Base-by-base conservation (phyloP, 257 asterid genomes). In the Avicennia marina region DNA sequence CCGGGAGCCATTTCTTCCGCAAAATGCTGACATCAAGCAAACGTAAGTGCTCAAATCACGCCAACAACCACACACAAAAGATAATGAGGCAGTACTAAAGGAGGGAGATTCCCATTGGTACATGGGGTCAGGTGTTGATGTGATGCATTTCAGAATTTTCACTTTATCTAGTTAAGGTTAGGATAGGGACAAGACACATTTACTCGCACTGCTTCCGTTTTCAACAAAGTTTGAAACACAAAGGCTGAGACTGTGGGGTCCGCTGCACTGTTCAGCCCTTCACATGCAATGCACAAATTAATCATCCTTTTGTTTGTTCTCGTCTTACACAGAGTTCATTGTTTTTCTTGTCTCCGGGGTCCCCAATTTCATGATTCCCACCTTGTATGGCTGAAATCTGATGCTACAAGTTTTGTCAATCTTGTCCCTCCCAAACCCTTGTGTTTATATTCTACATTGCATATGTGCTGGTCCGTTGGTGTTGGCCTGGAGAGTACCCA, bases 81-180 rank as follows among this genome's bases (percentile, higher is more conserved):
- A 34, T 17, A 57, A 44, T 17, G 34, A 60, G 49, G 47, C 29
- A 51, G 11, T 16, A 27, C 6, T 13, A 48, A 66, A 55, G 16
- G 39, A 31, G 65, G 18, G 20, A 70, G 65, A 66, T 67, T 64
- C 60, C 61, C 13, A 10, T 22, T 1, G 11, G 47, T 48, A 47
- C 45, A 17, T 24, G 26, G 45, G 48, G n/a, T 22, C 56, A 42
- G 59, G 45, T 22, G 22, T 27, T 56, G 76, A 72, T 67, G 76
- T 69, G 84, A 57, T 46, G 22, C 66, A 74, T 67, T 74, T 64
- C 49, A 45, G 61, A 54, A 29, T 26, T 39, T 39, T 7, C 59
- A 60, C 71, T 76, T 77, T 71, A 64, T 73, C 72, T 48, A 63
- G 72, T 78, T 76, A 72, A 56, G 94, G 84, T 78, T 74, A 50